Base-by-base conservation (phyloP, 495 filamentous ascomycete genomes). In the Daldinia loculata region DNA sequence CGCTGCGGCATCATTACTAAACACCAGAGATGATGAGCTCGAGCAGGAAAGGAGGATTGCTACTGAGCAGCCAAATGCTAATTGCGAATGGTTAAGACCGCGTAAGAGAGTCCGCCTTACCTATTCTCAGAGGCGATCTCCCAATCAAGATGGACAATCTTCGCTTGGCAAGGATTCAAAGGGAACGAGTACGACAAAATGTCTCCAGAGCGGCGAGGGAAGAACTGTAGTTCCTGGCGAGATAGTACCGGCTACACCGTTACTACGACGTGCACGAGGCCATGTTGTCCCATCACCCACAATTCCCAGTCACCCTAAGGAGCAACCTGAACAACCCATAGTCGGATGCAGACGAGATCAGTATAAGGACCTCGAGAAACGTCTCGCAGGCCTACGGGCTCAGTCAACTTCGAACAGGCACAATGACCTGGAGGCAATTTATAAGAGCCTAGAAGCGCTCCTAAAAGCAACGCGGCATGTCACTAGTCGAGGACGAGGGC, bases 401-500 rank as follows among this genome's bases (percentile, higher is more conserved):
- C 55, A 60, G 7, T 65, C 65, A 30, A 19, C 67, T 14, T 51
- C 74, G 7, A 38, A 29, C 4, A 74, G 53, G 22, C 61, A 72
- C 19, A 50, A 29, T 17, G 74, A 77, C 30, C 39, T 77, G 4
- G 80, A 81, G 59, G 81, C 80, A 27, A 81, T 88, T 50, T 82
- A 84, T 61, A 78, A 78, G 36, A 85, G 82, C 4, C 61, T 88
- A 6, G 83, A 84, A 56, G 75, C 81, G 24, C 72, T 89, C 24
- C 74, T 89, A 11, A 78, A 77, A 15, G 80, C 83, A 6, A 88
- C 86, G 0, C 73, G 74, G 2, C 48, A 19, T 3, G 70, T 66
- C 6, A 68, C 75, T 17, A 34, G 41, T 22, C 78, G 71, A 55
- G 45, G 64, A 22, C 81, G 79, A 48, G 79, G 81, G n/a, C 76